phyloP scores from a whole-genome alignment of 1,139 yeast genomes.

The Lodderomyces theae region DNA sequence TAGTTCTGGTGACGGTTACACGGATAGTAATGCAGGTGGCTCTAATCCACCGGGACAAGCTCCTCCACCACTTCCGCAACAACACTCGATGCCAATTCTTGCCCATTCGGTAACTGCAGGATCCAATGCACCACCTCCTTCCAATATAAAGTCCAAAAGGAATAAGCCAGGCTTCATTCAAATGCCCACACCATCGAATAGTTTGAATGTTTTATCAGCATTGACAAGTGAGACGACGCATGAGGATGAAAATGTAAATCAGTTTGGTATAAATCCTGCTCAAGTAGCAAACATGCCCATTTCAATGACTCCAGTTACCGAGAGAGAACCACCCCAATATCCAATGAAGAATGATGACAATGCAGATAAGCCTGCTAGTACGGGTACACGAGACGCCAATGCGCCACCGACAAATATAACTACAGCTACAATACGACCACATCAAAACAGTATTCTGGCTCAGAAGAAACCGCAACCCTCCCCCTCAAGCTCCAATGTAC shows the following conservation, averaged over 20 bases:
- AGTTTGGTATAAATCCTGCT: conserved; percentile 61
- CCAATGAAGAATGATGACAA: conserved; percentile 13
- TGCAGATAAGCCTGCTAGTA: background rate
- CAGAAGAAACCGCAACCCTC: conserved; percentile 12
- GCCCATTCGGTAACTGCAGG: conserved; percentile 10
- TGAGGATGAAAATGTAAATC: conserved; percentile 45
- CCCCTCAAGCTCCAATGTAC: background rate
- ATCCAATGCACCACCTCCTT: background rate
- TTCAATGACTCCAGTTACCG: conserved; percentile 78
- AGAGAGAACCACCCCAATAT: conserved; percentile 36
- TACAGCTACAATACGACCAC: conserved; percentile 10
- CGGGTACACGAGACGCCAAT: background rate
- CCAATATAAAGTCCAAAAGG: conserved; percentile 18
- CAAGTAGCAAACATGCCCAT: conserved; percentile 50
- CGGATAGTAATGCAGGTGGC: background rate
- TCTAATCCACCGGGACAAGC: conserved; percentile 10
- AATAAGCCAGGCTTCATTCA: conserved; percentile 44
- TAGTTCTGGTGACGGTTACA: conserved; percentile 6
- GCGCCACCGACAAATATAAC: no score
- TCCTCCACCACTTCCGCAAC: conserved; percentile 14
- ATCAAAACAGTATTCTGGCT: conserved; percentile 14
- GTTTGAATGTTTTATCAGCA: conserved; percentile 34
- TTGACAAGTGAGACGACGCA: conserved; percentile 26
- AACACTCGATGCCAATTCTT: conserved; percentile 16
- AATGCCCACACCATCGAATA: conserved; percentile 47